Evolutionary conservation across 208 protist species (phyloP).

Genomic region (Entamoeba invadens): DNA sequence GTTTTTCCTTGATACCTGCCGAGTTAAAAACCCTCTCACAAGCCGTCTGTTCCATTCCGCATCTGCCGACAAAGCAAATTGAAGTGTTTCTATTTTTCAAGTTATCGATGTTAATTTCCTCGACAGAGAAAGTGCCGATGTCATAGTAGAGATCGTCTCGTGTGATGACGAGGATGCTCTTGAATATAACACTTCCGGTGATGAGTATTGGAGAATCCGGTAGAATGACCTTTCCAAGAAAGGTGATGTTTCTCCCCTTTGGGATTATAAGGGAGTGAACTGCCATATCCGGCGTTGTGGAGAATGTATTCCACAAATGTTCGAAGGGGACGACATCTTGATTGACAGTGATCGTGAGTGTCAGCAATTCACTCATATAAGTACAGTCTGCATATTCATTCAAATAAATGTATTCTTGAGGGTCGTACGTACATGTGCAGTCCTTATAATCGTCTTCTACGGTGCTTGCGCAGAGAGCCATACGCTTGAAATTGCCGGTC

Average conservation of each 20-base stretch:
- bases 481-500: not conserved
- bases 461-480: not conserved
- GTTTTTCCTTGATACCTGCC: not conserved
- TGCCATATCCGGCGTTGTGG: not conserved
- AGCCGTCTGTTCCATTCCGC: no score
- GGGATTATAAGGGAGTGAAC: not conserved
- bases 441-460: not conserved
- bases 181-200: not conserved
- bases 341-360: not conserved
- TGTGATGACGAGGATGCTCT: not conserved
- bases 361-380: not conserved
- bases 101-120: not conserved
- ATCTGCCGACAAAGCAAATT: not conserved
- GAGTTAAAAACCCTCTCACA: not conserved
- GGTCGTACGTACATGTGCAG: not conserved
- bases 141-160: not conserved
- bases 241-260: not conserved
- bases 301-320: not conserved
- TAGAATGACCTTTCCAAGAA: not conserved
- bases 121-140: not conserved
- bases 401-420: not conserved
- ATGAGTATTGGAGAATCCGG: not conserved
- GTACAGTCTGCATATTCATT: not conserved
- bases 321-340: not conserved
- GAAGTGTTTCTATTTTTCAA: no score